Conservation (phyloP, 2,329 filamentous ascomycete genomes). For the Allantophomopsis cytisporea region DNA sequence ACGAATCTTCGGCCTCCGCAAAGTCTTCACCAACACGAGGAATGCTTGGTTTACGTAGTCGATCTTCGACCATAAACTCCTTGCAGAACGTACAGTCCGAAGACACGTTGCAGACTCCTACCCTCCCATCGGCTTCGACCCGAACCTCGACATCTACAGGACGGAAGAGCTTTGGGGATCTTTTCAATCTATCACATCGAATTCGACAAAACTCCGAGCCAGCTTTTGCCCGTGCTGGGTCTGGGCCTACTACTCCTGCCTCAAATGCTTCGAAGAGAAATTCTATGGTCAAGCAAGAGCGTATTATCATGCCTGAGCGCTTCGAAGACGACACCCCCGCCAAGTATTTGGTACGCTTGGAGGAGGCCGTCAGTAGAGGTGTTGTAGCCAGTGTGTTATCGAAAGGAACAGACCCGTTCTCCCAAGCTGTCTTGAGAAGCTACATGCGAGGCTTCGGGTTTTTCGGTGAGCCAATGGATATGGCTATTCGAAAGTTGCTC, state of each 20-base stretch:
- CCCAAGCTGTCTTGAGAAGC: constrained; percentile 70
- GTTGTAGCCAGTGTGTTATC: constrained; percentile 76
- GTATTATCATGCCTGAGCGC: constrained; percentile 59
- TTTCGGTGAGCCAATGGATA: constrained; percentile 95
- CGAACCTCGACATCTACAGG: constrained; percentile 81
- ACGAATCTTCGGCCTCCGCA: constrained; percentile 48
- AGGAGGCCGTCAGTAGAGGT: constrained; percentile 67
- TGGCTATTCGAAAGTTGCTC: constrained; percentile 87
- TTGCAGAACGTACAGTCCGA: constrained; percentile 60
- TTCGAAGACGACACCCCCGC: constrained; percentile 82
- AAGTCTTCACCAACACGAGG: constrained; percentile 56
- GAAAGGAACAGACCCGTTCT: constrained; percentile 77
- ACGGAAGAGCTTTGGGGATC: constrained; percentile 82
- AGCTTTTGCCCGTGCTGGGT: constrained; percentile 48
- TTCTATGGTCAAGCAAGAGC: constrained; percentile 65
- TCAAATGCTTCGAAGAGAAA: constrained; percentile 67
- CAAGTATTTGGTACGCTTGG: constrained; percentile 73
- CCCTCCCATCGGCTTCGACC: constrained; percentile 23
- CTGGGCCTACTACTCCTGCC: constrained; percentile 57
- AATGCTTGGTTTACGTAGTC: constrained; percentile 48
- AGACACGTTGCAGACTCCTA: constrained; percentile 51
- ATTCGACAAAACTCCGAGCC: constrained; percentile 74
- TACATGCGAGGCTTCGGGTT: constrained; percentile 94
- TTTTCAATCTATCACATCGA: constrained; percentile 63
- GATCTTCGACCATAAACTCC: constrained; percentile 86